Evolutionary conservation across 192 early-diverging fungal genomes (phyloP).

Genomic region (Pilobolus umbonatus): DNA sequence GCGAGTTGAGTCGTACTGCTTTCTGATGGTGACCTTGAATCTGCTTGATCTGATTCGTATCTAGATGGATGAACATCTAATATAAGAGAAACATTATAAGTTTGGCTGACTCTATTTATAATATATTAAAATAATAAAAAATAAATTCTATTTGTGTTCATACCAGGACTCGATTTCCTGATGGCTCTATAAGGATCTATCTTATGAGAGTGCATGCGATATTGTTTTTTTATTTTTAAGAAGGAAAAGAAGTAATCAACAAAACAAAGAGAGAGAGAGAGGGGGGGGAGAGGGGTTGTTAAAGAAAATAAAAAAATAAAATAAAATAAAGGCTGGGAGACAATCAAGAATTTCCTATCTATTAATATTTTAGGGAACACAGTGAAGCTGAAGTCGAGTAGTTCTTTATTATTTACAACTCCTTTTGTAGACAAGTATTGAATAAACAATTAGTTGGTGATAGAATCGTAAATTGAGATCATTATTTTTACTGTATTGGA

Average conservation of each 20-base stretch:
- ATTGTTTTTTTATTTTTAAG: neutral
- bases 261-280: slow-evolving; percentile 2
- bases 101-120: neutral
- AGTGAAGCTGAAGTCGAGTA: too few species aligned
- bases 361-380: too few species aligned
- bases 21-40: slow-evolving; percentile 25
- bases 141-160: neutral
- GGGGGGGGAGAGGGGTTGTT: neutral
- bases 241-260: neutral
- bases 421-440: too few species aligned
- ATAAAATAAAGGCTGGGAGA: slow-evolving; percentile 4
- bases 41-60: slow-evolving; percentile 12
- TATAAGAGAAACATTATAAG: too few species aligned
- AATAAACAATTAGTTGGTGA: too few species aligned
- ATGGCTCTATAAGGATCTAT: slow-evolving; percentile 16
- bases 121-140: neutral
- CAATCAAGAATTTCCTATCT: too few species aligned
- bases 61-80: slow-evolving; percentile 5
- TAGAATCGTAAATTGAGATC: too few species aligned
- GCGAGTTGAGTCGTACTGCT: slow-evolving; percentile 19
- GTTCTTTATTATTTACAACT: too few species aligned
- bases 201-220: neutral
- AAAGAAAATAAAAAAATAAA: neutral
- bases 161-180: slow-evolving; percentile 24
- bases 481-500: too few species aligned